Evolutionary conservation across 257 asterid species (phyloP).

Genomic region (Forsythia suspensa): DNA sequence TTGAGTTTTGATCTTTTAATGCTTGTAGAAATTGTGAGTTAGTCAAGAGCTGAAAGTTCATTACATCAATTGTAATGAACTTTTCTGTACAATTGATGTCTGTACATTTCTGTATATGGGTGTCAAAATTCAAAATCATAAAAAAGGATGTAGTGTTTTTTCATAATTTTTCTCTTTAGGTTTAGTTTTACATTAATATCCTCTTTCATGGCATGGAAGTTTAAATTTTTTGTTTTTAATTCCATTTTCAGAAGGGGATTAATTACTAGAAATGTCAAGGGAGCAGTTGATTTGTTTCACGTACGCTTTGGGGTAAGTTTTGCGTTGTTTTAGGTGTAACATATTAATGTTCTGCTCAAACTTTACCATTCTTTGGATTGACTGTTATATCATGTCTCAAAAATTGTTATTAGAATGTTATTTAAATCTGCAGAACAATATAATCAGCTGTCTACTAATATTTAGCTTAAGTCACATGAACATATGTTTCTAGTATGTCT

Average conservation of each 20-base stretch:
- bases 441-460: not conserved
- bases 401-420: too few relatives aligned
- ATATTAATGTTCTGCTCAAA: too few relatives aligned
- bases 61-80: not conserved
- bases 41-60: not conserved
- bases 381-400: too few relatives aligned
- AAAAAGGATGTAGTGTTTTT: not conserved
- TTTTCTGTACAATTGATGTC: not conserved
- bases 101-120: not conserved
- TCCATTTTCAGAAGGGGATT: constrained; percentile 78
- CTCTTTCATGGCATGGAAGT: not conserved
- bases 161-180: not conserved
- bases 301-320: constrained; percentile 82
- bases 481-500: not conserved
- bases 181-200: not conserved
- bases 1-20: not conserved
- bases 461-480: not conserved
- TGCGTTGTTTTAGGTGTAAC: not conserved
- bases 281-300: constrained; percentile 85
- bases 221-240: not conserved
- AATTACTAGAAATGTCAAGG: constrained; percentile 87
- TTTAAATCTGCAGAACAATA: not conserved
- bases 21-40: not conserved
- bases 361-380: too few relatives aligned
- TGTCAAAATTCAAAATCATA: not conserved